Base-by-base conservation (phyloP, 306 rosid genomes). In the Trichosanthes truncata region DNA sequence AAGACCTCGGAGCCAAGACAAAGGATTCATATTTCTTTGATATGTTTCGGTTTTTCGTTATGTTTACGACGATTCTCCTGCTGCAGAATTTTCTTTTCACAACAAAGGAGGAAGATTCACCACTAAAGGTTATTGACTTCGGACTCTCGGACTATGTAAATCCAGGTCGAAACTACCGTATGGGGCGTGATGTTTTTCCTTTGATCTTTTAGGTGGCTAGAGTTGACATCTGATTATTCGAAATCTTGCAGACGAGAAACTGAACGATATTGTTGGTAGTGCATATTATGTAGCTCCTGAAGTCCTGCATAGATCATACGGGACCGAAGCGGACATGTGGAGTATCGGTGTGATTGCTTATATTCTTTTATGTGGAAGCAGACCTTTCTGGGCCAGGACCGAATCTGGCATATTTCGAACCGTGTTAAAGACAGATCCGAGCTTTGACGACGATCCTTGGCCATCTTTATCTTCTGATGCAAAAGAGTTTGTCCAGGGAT, bases 211-310 rank as follows among this genome's bases (percentile, higher is more conserved):
- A 49, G 55, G 21, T 51, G 25, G 21, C 31, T 18, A 45, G 21
- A 74, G 31, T 53, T 52, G 43, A 77, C 31, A n/a, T 53, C 80
- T 79, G 51, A 66, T 66, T 36, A 17, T 2, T 36, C 2, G 6
- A 66, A 66, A 17, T 65, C 73, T 55, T 65, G 83, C 89, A 91
- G 97, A 91, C 79, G 92, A 89, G 85, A 89, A 93, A 65, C 74
- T 91, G 85, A 89, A 91, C 63, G 97, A 91, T 80, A 91, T 91
- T 74, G 97, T 91, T 36, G 97, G 94, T 57, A 91, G 97, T 83
- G 92, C 97, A 63, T 89, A 91, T 81, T 91, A 89, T 85, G 97
- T 91, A 10, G 97, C 97, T 85, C 97, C 97, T 59, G 97, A 91
- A 87, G 94, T 91, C 80, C 78, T 91, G 77, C 94, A 91, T 68